Conservation (phyloP, 2,329 filamentous ascomycete genomes). For the Xylariaceae sp. region DNA sequence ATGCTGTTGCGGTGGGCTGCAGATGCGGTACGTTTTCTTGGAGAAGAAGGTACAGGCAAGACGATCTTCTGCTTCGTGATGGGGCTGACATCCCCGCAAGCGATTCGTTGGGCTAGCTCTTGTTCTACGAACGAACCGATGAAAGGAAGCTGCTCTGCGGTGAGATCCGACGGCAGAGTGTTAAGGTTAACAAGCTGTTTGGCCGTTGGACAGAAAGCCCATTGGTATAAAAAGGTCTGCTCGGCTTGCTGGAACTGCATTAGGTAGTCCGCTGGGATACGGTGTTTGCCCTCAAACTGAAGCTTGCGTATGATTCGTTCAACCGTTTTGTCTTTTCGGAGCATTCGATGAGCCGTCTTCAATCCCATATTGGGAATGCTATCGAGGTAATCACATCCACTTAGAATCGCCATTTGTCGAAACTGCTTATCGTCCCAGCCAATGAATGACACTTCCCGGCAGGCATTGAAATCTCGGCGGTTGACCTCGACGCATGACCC, state of each 20-base stretch:
- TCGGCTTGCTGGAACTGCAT: constrained; percentile 81
- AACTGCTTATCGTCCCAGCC: constrained; percentile 93
- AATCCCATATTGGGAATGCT: constrained; percentile 80
- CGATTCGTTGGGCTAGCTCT: constrained; percentile 66
- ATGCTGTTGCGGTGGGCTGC: constrained; percentile 19
- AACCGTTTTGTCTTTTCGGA: constrained; percentile 83
- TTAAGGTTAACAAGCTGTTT: constrained; percentile 71
- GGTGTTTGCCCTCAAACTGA: constrained; percentile 82
- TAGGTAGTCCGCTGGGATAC: constrained; percentile 74
- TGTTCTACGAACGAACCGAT: constrained; percentile 70
- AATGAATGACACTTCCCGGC: constrained; percentile 78
- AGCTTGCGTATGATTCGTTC: constrained; percentile 77
- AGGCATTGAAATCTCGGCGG: constrained; percentile 80
- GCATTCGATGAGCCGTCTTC: constrained; percentile 86
- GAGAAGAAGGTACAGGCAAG: constrained; percentile 37
- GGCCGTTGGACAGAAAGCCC: constrained; percentile 78
- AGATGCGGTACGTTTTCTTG: constrained; percentile 35
- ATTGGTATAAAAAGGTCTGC: constrained; percentile 86
- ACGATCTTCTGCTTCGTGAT: constrained; percentile 70
- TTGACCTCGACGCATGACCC: constrained; percentile 91
- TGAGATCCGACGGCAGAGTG: constrained; percentile 55
- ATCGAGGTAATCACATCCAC: constrained; percentile 91
- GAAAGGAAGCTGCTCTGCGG: constrained; percentile 67
- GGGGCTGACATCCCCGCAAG: constrained; percentile 77
- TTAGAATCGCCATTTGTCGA: constrained; percentile 90